phyloP scores from a whole-genome alignment of 2,329 filamentous ascomycete species.

The Alternaria panax region DNA sequence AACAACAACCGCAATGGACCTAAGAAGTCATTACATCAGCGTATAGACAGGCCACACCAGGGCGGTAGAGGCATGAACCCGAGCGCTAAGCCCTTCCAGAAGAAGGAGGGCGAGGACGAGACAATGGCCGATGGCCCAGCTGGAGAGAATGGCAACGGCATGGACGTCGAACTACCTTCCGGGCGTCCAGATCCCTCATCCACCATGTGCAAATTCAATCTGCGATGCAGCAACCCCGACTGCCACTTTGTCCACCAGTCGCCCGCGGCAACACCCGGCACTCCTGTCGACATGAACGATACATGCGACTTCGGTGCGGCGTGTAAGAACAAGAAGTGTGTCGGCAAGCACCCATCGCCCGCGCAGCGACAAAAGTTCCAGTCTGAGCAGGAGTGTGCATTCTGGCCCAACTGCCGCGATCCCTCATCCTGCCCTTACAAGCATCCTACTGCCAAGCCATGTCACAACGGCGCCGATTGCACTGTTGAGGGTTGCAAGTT shows the following conservation, averaged over 20 bases:
- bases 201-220: constrained; percentile 86
- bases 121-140: constrained; percentile 48
- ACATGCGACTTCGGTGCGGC: constrained; percentile 84
- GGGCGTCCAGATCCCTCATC: constrained; percentile 65
- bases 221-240: constrained; percentile 84
- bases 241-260: constrained; percentile 96
- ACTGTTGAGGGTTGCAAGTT: constrained; percentile 84
- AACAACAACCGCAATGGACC: constrained; percentile 50
- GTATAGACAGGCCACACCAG: constrained; percentile 60
- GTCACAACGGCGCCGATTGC: constrained; percentile 91
- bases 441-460: constrained; percentile 85
- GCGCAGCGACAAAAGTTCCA: constrained; percentile 80
- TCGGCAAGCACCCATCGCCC: constrained; percentile 88
- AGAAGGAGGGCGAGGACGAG: constrained; percentile 53
- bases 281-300: constrained; percentile 79
- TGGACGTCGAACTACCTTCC: constrained; percentile 68
- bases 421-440: constrained; percentile 80
- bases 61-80: constrained; percentile 57
- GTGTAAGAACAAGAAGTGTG: constrained; percentile 96
- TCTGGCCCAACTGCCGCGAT: constrained; percentile 91
- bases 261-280: constrained; percentile 81
- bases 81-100: constrained; percentile 58
- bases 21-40: constrained; percentile 74
- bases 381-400: constrained; percentile 85
- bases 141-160: constrained; percentile 53